A percentile compares a stretch with the other conserved stretches of the same genome.
phyloP scores from a whole-genome alignment of 768 basidiomycete species.

The Boletales sp. region DNA sequence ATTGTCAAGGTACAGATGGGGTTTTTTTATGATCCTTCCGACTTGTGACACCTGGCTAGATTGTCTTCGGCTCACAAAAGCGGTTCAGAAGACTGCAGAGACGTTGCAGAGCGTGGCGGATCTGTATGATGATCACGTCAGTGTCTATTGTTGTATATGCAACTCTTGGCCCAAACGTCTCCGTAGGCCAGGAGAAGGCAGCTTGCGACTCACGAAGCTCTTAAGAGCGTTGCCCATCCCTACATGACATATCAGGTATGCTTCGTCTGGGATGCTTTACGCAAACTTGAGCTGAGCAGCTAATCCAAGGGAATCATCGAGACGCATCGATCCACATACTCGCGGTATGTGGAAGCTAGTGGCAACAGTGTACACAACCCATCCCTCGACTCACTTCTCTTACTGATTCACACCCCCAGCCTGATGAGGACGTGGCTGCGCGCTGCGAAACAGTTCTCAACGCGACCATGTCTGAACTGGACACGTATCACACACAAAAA shows the following conservation, averaged over 20 bases:
- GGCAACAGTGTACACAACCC: conserved; percentile 23
- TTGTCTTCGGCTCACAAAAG: conserved; percentile 76
- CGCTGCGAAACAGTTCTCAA: conserved; percentile 88
- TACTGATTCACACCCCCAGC: conserved; percentile 31
- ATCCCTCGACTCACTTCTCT: background rate
- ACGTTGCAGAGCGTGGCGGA: conserved; percentile 72
- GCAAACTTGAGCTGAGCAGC: background rate
- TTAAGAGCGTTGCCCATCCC: conserved; percentile 77
- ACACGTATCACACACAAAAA: conserved; percentile 73
- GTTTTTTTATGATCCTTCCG: background rate
- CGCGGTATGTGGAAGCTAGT: conserved; percentile 58
- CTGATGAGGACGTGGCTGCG: conserved; percentile 60
- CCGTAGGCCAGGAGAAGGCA: conserved; percentile 68
- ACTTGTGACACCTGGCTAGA: conserved; percentile 36
- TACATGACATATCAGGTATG: conserved; percentile 64
- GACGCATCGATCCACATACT: conserved; percentile 69
- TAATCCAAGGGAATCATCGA: conserved; percentile 57
- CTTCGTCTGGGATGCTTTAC: background rate
- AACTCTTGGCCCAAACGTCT: conserved; percentile 3
- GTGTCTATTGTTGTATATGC: conserved; percentile 23
- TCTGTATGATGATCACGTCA: conserved; percentile 73
- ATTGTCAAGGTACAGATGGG: conserved; percentile 52
- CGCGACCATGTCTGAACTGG: conserved; percentile 86
- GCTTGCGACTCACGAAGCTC: conserved; percentile 67
- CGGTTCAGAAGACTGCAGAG: conserved; percentile 72